Evolutionary conservation across 1,139 yeast species (phyloP), one percentile per base, ranked within the genome.

Genomic region (Diutina mesorugosa): DNA sequence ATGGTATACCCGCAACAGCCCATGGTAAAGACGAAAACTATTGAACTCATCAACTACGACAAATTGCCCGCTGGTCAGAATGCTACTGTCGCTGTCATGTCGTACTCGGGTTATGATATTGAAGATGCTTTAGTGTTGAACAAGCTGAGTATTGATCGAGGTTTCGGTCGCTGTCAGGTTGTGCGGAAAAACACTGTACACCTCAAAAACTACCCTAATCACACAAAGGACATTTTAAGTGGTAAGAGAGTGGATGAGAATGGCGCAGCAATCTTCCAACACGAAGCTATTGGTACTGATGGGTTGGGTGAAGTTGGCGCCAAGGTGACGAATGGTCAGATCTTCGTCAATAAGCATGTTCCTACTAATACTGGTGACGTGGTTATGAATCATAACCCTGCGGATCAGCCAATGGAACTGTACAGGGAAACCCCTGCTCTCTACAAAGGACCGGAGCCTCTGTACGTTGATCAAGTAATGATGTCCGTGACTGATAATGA

Each of bases 1-100:
- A 89, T 93, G 97, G 97, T 91, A 18, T 93, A 95, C 68, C 99
- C 99, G 8, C 98, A 93, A 71, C 97, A 91, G 68, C 99, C 99
- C 1, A 89, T 93, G 97, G 99, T 95, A 41, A 93, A 93, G 72
- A 90, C 98, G 6, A 89, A 91, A 69, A 95, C 99, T 1, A 93
- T 93, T 62, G 99, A 95, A 72, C 77, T 93, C 60, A 93, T 95
- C 61, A 90, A 91, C 61, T 93, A 91, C 67, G 99, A 95, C 71
- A 91, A 93, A 69, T 77, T 93, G 55, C 99, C 99, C 5, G 99
- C 99, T 4, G 99, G 99, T 4, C 99, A 93, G 71, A 93, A 93
- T 69, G 99, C 99, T 8, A 89, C 96, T 1, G 99, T 93, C 59
- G 99, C 99, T 0, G 99, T 93, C 47, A 95, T 93, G 99, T 89